Base-by-base conservation (phyloP, 306 rosid genomes). In the Prunus dulcis region DNA sequence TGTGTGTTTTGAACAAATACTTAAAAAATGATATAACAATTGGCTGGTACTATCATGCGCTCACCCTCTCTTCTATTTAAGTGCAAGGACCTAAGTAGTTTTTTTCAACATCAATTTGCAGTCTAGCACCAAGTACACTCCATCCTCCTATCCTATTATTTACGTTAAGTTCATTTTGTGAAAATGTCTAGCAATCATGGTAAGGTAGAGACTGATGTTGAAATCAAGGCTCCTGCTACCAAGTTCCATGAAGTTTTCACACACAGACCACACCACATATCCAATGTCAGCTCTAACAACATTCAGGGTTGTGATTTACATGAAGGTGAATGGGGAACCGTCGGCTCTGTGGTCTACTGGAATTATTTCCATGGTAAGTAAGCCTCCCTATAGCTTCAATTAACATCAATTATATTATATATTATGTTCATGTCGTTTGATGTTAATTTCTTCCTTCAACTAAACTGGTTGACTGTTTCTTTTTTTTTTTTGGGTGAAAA, bases 341-440 rank as follows among this genome's bases (percentile, higher is more conserved):
- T 51, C 49, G 80, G 80, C 6, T 52, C 77, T 30, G 22, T 81
- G 19, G 9, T 69, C 64, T 76, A 5, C 46, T 81, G 77, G 69
- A 65, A 81, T 28, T 75, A 70, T 50, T 43, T 75, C 63, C 80
- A 80, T 52, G 76, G 83, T 69, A 75, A 58, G n/a, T 47, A 52
- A n/a, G 2, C 43, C 17, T 49, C 25, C n/a, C 11, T 32, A 38
- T 12, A n/a, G 41, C 20, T 68, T 68, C 22, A 57, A 3, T 52
- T 52, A 19, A 18, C n/a, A 52, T 52, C 11, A 3, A 19, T 20
- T 34, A 34, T 34, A 6, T 34, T 34, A 34, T 53, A 1, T 53
- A 19, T 38, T 38, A 38, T 7, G 43, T 38, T 38, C 43, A 6
- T 38, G 41, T 34, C 41, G 2, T 47, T 47, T 18, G n/a, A 52